Evolutionary conservation across 2,329 filamentous ascomycete genomes (phyloP).

Genomic region (Acrocalymma vagum): DNA sequence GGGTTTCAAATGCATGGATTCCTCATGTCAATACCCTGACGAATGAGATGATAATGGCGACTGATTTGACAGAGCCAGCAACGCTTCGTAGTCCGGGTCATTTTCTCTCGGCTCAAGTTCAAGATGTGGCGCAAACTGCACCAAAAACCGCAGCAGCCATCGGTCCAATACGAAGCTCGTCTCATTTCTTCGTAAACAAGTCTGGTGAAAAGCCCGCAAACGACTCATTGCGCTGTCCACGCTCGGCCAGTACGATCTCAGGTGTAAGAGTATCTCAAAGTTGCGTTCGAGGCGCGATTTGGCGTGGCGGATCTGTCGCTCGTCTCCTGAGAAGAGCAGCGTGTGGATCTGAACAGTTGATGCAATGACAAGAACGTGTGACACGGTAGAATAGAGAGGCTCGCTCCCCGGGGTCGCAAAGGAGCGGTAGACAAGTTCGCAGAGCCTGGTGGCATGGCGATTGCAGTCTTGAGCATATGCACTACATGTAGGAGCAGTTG

Average conservation of each 20-base stretch:
- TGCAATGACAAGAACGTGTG: slow-evolving; percentile 32
- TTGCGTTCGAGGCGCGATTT: slow-evolving; percentile 33
- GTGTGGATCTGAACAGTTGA: slow-evolving; percentile 34
- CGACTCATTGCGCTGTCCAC: slow-evolving; percentile 35
- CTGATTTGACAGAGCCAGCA: slow-evolving; percentile 30
- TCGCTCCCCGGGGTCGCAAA: slow-evolving; percentile 27
- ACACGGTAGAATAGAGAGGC: slow-evolving; percentile 30
- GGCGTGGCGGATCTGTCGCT: slow-evolving; percentile 26
- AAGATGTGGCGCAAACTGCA: slow-evolving; percentile 35
- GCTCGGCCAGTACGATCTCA: slow-evolving; percentile 32
- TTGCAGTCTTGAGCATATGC: slow-evolving; percentile 31
- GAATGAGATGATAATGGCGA: slow-evolving; percentile 33
- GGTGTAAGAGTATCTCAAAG: slow-evolving; percentile 28
- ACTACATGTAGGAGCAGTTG: slow-evolving; percentile 17
- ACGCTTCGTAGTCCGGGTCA: slow-evolving; percentile 31
- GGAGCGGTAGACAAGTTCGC: slow-evolving; percentile 30
- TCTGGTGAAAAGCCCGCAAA: slow-evolving; percentile 33
- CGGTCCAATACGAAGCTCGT: slow-evolving; percentile 34
- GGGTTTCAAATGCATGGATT: slow-evolving; percentile 10
- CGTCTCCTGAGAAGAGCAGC: slow-evolving; percentile 29
- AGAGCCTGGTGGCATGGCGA: slow-evolving; percentile 29
- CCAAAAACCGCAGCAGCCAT: slow-evolving; percentile 32
- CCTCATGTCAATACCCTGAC: slow-evolving; percentile 14
- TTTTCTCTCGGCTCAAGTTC: slow-evolving; percentile 35
- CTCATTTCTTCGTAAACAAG: slow-evolving; percentile 33